Percentiles rank a stretch among this genome's conserved stretches.
These are phyloP conservation scores for Saccharomycopsis microspora DNA, from an alignment of 805 yeast genomes.

Conservation along the genomic window DNA sequence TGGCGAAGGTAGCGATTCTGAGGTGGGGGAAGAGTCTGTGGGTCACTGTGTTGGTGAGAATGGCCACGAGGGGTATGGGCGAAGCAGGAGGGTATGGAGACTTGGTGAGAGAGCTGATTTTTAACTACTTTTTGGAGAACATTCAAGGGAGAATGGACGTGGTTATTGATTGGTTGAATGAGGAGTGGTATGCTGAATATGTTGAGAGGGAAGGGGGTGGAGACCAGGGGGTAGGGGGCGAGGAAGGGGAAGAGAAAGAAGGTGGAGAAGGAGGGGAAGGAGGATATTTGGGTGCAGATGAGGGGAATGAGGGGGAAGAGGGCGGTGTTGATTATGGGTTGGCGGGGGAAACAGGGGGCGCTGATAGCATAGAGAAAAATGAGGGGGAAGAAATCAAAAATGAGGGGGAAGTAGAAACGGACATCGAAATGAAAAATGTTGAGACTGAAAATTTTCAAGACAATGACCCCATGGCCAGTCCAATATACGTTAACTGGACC, in stretches of 20 bases:
- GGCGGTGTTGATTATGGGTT: background rate
- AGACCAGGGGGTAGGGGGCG: conserved; percentile 18
- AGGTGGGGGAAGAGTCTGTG: conserved; percentile 65
- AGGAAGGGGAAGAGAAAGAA: conserved; percentile 20
- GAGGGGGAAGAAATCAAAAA: conserved; percentile 39
- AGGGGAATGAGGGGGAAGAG: conserved; percentile 16
- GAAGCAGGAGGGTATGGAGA: conserved; percentile 31
- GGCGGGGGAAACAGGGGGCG: conserved; percentile 2
- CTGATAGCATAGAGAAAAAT: conserved; percentile 47
- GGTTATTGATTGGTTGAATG: conserved; percentile 86
- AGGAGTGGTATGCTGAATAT: conserved; percentile 75
- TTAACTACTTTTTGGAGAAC: conserved; percentile 61
- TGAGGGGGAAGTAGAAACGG: conserved; percentile 20
- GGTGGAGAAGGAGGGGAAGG: conserved; percentile 15
- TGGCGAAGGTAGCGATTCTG: conserved; percentile 25
- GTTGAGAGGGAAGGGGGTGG: conserved; percentile 37
- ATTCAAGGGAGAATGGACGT: conserved; percentile 62
- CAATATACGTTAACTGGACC: conserved; percentile 59
- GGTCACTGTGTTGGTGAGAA: conserved; percentile 61
- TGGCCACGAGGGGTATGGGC: conserved; percentile 70
- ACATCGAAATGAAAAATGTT: conserved; percentile 17
- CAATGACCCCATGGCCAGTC: conserved; percentile 16
- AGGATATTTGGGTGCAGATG: conserved; percentile 20
- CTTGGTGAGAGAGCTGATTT: conserved; percentile 56
- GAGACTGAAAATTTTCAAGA: conserved; percentile 19